A percentile compares a stretch with the other conserved stretches of the same genome.
phyloP scores from a whole-genome alignment of 805 yeast genomes.

The Candida sonorensis region DNA sequence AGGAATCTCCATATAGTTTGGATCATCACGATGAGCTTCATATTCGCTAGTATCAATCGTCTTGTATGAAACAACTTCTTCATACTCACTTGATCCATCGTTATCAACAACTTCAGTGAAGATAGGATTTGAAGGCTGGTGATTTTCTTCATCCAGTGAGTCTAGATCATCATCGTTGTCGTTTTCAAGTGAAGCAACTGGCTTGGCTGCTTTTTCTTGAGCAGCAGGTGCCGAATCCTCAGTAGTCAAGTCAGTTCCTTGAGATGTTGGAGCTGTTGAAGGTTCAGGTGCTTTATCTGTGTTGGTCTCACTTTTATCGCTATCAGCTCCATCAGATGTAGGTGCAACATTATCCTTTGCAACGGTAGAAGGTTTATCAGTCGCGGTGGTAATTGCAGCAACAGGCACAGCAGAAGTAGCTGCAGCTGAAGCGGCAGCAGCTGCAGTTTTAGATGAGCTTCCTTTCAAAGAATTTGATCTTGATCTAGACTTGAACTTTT shows the following conservation, averaged over 20 bases:
- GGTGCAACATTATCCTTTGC: no score
- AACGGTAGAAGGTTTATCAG: no score
- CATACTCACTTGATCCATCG: conserved; percentile 18
- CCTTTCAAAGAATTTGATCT: no score
- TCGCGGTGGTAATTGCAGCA: conserved; percentile 10
- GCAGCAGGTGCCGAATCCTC: background rate
- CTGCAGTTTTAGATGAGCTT: conserved; percentile 22
- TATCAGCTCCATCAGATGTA: no score
- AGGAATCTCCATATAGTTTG: conserved; percentile 38
- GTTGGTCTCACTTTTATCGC: no score
- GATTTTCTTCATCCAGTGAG: conserved; percentile 11
- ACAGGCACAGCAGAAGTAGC: conserved; percentile 14
- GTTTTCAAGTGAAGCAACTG: conserved; percentile 6
- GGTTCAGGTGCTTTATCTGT: no score
- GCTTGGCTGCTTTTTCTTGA: no score
- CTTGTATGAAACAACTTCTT: conserved; percentile 35
- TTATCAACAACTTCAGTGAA: conserved; percentile 25
- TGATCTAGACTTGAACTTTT: conserved; percentile 13
- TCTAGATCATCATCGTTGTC: conserved; percentile 17
- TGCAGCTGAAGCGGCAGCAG: conserved; percentile 27
- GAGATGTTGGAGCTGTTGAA: conserved; percentile 1
- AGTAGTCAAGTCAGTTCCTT: background rate
- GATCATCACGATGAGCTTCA: conserved; percentile 37
- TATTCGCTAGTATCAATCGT: conserved; percentile 44
- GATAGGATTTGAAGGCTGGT: conserved; percentile 19